Base-by-base conservation (phyloP, 495 filamentous ascomycete genomes). In the Aspergillus avenaceus region DNA sequence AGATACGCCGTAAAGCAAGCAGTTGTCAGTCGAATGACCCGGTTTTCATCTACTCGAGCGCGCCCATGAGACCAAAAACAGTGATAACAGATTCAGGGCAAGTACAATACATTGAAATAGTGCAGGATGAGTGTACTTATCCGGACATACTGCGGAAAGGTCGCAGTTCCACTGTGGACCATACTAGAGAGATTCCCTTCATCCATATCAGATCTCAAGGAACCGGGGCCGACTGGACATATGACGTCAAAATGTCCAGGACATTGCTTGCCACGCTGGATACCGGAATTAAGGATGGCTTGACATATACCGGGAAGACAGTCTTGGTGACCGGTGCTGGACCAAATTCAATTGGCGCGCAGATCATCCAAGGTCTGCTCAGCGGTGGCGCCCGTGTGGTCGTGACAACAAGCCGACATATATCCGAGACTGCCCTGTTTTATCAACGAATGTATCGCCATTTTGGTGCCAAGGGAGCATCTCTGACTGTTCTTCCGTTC, bases 271-370 rank as follows among this genome's bases (percentile, higher is more conserved):
- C 24, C 8, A 52, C 36, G 13, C 18, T 61, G 22, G 42, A 57
- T 21, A 8, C 36, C 1, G 58, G 54, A 11, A 37, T 27, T n/a
- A 52, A 48, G 4, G 37, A 24, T 13, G 58, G 58, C 1, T 32
- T 55, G 14, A 61, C 23, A 14, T 57, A 55, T 21, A 21, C 32
- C 73, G 87, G 86, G 63, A 97, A 96, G 80, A 86, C 96, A 60
- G 93, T 86, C 21, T 81, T 99, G 45, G 96, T 99, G 87, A 97
- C 93, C 36, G 95, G 93, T 68, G 95, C 93, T 41, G 93, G 93
- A 66, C 92, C 91, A 56, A 91, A 91, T 37, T 99, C 93, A 21
- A 99, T 99, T 57, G 93, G 90, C 59, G 93, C 93, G n/a, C 88
- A 96, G 46, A 90, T 97, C 34, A 77, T 99, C 13, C 88, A 97